These are phyloP conservation scores for Isoetes taiwanensis DNA, from an alignment of 75 land plant species.

Conservation along the genomic window DNA sequence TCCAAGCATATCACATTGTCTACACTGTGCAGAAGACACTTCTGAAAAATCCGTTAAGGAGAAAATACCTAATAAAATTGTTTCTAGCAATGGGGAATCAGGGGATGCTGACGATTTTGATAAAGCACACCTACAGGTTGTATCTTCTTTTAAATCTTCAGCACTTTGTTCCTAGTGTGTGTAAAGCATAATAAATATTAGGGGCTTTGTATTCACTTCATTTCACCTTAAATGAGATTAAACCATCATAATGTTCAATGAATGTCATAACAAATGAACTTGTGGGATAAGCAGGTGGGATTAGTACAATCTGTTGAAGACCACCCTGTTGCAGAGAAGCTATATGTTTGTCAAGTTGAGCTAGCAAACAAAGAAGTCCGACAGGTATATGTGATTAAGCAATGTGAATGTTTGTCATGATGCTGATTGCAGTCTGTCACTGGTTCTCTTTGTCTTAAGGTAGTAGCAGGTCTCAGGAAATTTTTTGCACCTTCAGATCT, in stretches of 20 bases:
- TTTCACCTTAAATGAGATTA: not conserved
- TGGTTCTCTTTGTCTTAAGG: slow-evolving; percentile 13
- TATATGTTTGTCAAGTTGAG: slow-evolving; percentile 25
- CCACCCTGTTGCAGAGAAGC: slow-evolving; percentile 24
- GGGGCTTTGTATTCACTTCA: not conserved
- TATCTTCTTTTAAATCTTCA: not conserved
- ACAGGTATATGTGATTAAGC: slow-evolving; percentile 8
- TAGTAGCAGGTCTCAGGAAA: slow-evolving; percentile 29
- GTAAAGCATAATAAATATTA: not conserved
- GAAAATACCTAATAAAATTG: too few species aligned
- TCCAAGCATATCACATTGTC: too few species aligned
- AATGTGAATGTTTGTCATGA: not conserved
- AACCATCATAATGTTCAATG: not conserved
- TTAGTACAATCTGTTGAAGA: slow-evolving; percentile 16
- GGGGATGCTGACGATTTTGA: slow-evolving; percentile 15
- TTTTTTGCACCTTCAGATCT: slow-evolving; percentile 19
- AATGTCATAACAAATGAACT: not conserved
- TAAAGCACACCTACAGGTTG: slow-evolving; percentile 22
- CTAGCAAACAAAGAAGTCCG: slow-evolving; percentile 5
- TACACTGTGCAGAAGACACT: too few species aligned
- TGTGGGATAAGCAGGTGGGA: slow-evolving; percentile 13
- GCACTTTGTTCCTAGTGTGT: not conserved
- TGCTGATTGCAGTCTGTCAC: not conserved
- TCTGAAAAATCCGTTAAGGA: too few species aligned
- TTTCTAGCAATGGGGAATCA: too few species aligned